Percentiles rank a stretch among this genome's conserved stretches.
Evolutionary conservation across 148 eudicot genomes (phyloP).

Genomic region (Silene uniflora): DNA sequence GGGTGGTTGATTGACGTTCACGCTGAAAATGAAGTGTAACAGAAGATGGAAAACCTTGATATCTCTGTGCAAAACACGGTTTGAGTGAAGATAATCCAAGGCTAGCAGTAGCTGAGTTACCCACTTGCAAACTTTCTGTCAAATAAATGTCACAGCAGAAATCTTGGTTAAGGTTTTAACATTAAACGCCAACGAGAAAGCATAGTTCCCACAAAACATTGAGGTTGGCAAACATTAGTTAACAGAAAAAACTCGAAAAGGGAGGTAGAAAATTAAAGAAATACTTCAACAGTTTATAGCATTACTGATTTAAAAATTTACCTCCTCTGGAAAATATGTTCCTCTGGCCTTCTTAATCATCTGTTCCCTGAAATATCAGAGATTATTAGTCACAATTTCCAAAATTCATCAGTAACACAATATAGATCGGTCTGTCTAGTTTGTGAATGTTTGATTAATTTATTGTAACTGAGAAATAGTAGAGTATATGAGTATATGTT

Average conservation of each 20-base stretch:
- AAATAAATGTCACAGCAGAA: constrained; percentile 12
- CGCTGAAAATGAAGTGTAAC: too few relatives aligned
- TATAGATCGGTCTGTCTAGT: not conserved
- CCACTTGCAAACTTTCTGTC: constrained; percentile 98
- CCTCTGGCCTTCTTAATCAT: constrained; percentile 71
- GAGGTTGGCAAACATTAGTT: not conserved
- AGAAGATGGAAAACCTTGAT: constrained; percentile 57
- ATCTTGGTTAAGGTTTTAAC: not conserved
- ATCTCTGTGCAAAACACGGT: constrained; percentile 88
- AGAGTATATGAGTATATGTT: not conserved
- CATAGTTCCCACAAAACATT: not conserved
- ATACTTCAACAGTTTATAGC: not conserved
- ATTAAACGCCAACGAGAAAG: not conserved
- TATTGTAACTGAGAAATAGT: too few relatives aligned
- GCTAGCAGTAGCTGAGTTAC: constrained; percentile 82
- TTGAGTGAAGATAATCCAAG: constrained; percentile 87
- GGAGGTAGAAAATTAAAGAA: not conserved
- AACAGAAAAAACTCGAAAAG: not conserved
- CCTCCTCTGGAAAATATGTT: constrained; percentile 87
- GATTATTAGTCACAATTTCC: constrained; percentile 3
- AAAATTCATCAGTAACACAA: not conserved
- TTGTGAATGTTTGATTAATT: not conserved
- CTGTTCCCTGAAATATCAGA: constrained; percentile 49
- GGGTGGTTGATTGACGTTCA: not conserved
- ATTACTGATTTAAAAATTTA: constrained; percentile 19